Conservation (phyloP, 257 asterid species). For the Penstemon davidsonii region DNA sequence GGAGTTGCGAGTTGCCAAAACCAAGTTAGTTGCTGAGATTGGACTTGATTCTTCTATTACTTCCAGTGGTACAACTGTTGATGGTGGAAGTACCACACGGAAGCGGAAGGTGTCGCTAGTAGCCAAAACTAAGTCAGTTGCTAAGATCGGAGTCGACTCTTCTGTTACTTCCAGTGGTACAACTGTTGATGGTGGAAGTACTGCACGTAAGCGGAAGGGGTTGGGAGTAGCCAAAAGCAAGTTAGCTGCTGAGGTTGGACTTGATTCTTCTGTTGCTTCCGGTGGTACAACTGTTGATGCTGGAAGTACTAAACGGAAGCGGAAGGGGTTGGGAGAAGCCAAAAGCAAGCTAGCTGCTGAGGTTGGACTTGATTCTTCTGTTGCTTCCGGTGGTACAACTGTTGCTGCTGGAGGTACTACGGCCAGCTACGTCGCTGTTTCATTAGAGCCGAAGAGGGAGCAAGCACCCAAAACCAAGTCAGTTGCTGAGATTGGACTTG, state of each 20-base stretch:
- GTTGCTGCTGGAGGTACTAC: conserved; percentile 27
- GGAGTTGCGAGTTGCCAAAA: neutral
- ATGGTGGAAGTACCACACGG: too few relatives aligned
- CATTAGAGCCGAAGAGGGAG: too few relatives aligned
- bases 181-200: conserved; percentile 27
- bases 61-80: neutral
- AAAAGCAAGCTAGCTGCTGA: neutral
- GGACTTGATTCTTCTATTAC: neutral
- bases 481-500: neutral
- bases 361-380: conserved; percentile 20
- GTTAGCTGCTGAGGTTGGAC: neutral
- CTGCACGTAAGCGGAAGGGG: conserved; percentile 20
- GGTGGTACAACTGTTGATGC: conserved; percentile 27
- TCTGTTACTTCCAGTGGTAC: conserved; percentile 26
- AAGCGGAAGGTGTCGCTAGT: conserved; percentile 20
- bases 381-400: conserved; percentile 25
- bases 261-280: conserved; percentile 22
- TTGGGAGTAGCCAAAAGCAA: conserved; percentile 10
- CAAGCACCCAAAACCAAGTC: conserved; percentile 14
- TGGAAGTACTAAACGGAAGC: conserved; percentile 26
- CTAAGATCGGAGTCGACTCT: conserved; percentile 9
- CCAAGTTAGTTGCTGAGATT: neutral
- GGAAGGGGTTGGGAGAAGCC: neutral
- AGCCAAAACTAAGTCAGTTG: neutral
- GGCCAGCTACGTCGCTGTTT: neutral